phyloP scores from a whole-genome alignment of 2,329 filamentous ascomycete species.

The Hymenoscyphus scutula region DNA sequence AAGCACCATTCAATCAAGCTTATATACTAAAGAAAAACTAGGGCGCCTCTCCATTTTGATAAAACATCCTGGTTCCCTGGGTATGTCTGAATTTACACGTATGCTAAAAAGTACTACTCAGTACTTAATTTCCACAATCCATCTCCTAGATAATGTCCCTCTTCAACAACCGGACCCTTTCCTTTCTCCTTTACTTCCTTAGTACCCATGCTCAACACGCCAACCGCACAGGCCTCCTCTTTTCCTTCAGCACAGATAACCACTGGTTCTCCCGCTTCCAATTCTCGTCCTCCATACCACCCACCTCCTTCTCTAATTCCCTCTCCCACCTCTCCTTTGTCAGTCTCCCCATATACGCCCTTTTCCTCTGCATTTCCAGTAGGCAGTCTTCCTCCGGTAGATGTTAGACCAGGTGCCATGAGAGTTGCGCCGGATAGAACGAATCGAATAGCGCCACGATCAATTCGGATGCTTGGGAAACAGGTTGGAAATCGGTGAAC shows the following conservation, averaged over 20 bases:
- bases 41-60: no score
- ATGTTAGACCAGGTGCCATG: slow-evolving; percentile 94
- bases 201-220: slow-evolving; percentile 78
- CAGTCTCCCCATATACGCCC: slow-evolving; percentile 32
- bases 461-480: slow-evolving; percentile 84
- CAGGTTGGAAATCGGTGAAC: slow-evolving; percentile 85
- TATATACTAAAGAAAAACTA: no score
- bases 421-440: slow-evolving; percentile 89
- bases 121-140: slow-evolving; percentile 70
- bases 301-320: slow-evolving; percentile 38
- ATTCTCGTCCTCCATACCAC: slow-evolving; percentile 59
- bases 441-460: slow-evolving; percentile 94
- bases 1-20: no score
- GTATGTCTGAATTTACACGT: neutral
- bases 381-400: slow-evolving; percentile 76
- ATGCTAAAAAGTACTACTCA: slow-evolving; percentile 23
- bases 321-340: slow-evolving; percentile 23
- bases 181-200: slow-evolving; percentile 91
- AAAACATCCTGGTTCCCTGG: neutral
- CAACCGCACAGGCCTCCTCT: slow-evolving; percentile 84
- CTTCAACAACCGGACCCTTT: slow-evolving; percentile 91
- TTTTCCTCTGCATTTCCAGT: slow-evolving; percentile 39
- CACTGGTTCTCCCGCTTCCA: slow-evolving; percentile 79
- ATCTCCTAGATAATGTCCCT: slow-evolving; percentile 90
- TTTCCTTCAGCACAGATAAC: slow-evolving; percentile 93